phyloP scores from a whole-genome alignment of 805 yeast genomes.

The Candida jianshihensis region DNA sequence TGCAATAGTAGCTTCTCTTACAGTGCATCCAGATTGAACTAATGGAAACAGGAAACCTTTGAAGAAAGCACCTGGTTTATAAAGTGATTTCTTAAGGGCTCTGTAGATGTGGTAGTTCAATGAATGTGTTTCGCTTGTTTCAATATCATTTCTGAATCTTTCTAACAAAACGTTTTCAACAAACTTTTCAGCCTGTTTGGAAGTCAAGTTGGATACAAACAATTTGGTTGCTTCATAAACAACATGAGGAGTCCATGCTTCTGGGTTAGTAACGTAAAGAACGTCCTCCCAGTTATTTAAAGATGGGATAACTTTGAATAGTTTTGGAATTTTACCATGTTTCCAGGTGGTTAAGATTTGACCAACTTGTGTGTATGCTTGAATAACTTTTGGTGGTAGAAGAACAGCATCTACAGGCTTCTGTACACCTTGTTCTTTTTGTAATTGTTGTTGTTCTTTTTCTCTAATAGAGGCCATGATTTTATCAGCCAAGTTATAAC shows the following conservation, averaged over 20 bases:
- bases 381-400: constrained; percentile 93
- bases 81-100: constrained; percentile 84
- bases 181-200: constrained; percentile 84
- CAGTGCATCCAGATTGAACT: constrained; percentile 81
- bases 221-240: constrained; percentile 91
- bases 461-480: constrained; percentile 86
- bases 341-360: constrained; percentile 80
- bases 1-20: constrained; percentile 91
- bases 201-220: constrained; percentile 82
- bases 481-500: constrained; percentile 81
- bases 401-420: constrained; percentile 66
- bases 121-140: constrained; percentile 65
- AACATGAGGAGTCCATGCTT: constrained; percentile 91
- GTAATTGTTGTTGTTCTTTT: constrained; percentile 41
- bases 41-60: constrained; percentile 92
- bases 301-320: constrained; percentile 91
- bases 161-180: constrained; percentile 62
- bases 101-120: constrained; percentile 91
- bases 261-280: constrained; percentile 87
- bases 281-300: constrained; percentile 95
- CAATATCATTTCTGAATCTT: constrained; percentile 64
- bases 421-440: constrained; percentile 23
- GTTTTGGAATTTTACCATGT: constrained; percentile 94
- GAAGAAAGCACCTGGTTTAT: constrained; percentile 96
- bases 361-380: constrained; percentile 90